Conservation (phyloP, 2,329 filamentous ascomycete genomes). For the Pseudogymnoascus sp. region DNA sequence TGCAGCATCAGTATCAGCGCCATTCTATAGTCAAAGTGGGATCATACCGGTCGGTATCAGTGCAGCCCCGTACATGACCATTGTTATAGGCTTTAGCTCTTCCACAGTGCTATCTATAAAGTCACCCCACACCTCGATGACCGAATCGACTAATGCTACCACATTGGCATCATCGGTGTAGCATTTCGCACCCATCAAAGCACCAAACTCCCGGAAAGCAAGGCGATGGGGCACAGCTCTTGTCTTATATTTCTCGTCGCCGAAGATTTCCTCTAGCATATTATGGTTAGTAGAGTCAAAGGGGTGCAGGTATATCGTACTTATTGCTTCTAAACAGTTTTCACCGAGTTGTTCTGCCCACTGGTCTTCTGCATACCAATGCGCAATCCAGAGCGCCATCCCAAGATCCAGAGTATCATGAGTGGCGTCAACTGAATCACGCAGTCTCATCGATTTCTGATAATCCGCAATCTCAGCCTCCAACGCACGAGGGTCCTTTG, state of each 20-base stretch:
- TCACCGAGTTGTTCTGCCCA: conserved; percentile 36
- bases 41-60: neutral
- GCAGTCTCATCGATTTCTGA: conserved; percentile 37
- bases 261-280: neutral
- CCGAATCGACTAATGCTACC: neutral
- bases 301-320: neutral
- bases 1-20: neutral
- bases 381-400: conserved; percentile 50
- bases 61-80: conserved; percentile 9
- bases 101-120: neutral
- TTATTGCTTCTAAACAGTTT: neutral
- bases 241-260: neutral
- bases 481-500: conserved; percentile 31
- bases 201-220: conserved; percentile 9
- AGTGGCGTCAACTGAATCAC: conserved; percentile 37
- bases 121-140: conserved; percentile 6
- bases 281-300: conserved; percentile 10
- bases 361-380: conserved; percentile 39
- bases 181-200: conserved; percentile 8
- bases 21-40: neutral
- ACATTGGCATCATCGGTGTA: neutral
- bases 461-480: conserved; percentile 45
- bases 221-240: conserved; percentile 4
- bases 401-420: conserved; percentile 47
- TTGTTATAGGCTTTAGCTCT: conserved; percentile 7